Conservation (phyloP, 2,329 filamentous ascomycete species). For the Rhinocladiella mackenziei region DNA sequence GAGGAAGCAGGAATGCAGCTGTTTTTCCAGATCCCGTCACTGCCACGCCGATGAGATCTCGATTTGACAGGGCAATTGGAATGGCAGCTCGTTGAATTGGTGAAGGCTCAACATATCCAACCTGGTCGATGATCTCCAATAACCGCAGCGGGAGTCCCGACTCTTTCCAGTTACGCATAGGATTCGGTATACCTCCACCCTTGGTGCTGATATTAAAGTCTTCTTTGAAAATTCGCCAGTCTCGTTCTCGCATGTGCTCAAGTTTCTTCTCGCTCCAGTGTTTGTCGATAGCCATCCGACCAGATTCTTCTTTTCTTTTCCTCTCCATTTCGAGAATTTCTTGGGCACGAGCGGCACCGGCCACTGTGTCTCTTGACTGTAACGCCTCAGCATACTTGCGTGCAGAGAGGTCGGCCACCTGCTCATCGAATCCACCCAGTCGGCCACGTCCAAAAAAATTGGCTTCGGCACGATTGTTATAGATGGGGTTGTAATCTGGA, state of each 20-base stretch:
- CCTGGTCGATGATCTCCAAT: constrained; percentile 74
- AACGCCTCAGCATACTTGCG: constrained; percentile 64
- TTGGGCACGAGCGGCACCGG: constrained; percentile 70
- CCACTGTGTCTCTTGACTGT: constrained; percentile 68
- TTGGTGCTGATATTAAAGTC: constrained; percentile 97
- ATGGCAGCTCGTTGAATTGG: constrained; percentile 92
- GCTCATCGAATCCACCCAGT: constrained; percentile 62
- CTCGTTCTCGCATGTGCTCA: constrained; percentile 90
- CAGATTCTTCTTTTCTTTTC: constrained; percentile 66
- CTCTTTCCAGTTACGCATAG: constrained; percentile 92
- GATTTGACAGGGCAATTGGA: constrained; percentile 84
- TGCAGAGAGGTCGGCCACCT: constrained; percentile 49
- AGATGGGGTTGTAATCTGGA: constrained; percentile 74
- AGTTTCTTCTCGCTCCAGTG: constrained; percentile 95
- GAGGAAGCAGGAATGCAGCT: constrained; percentile 84
- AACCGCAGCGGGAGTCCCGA: constrained; percentile 72
- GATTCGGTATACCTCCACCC: constrained; percentile 85
- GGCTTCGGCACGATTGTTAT: constrained; percentile 62
- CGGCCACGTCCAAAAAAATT: constrained; percentile 67
- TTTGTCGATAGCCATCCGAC: constrained; percentile 73
- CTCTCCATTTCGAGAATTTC: constrained; percentile 83
- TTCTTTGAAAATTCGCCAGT: constrained; percentile 99
- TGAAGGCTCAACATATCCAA: constrained; percentile 88
- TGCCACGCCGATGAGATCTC: constrained; percentile 96
- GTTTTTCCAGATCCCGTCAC: constrained; percentile 99